A percentile compares a stretch with the other conserved stretches of the same genome.
Evolutionary conservation across 257 asterid genomes (phyloP).

Genomic region (Solanum appendiculatum): DNA sequence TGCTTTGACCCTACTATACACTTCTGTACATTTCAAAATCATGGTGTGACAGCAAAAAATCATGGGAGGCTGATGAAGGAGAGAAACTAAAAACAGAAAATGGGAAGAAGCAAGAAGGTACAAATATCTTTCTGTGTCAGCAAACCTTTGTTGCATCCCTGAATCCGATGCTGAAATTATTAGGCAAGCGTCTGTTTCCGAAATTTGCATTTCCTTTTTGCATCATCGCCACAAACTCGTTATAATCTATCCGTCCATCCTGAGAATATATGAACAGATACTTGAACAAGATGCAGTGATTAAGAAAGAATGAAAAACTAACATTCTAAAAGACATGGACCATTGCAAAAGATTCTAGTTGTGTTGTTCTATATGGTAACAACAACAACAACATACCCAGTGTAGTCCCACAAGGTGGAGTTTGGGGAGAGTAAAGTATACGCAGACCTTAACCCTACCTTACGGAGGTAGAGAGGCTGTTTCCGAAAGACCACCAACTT

Average conservation of each 20-base stretch:
- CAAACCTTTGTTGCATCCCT: conserved; percentile 8
- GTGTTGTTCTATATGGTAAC: neutral
- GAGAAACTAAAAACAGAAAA: neutral
- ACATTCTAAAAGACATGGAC: neutral
- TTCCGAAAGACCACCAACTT: neutral
- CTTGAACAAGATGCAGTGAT: neutral
- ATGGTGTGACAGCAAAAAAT: neutral
- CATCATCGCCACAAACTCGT: conserved; percentile 23
- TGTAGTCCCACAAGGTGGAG: neutral
- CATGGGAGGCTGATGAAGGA: neutral
- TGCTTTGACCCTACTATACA: neutral
- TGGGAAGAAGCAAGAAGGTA: neutral
- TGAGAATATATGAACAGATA: neutral
- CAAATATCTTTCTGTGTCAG: neutral
- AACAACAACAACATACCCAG: neutral
- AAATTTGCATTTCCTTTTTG: conserved; percentile 13
- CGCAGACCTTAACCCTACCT: neutral
- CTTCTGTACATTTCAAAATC: neutral
- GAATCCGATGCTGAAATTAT: conserved; percentile 4
- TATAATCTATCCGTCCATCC: conserved; percentile 25
- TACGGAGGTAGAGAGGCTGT: neutral
- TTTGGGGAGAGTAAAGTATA: neutral
- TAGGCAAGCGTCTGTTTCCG: neutral
- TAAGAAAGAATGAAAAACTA: neutral
- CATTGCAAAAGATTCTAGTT: neutral